Conservation (phyloP, 257 asterid species). For the Solanum rostratum region DNA sequence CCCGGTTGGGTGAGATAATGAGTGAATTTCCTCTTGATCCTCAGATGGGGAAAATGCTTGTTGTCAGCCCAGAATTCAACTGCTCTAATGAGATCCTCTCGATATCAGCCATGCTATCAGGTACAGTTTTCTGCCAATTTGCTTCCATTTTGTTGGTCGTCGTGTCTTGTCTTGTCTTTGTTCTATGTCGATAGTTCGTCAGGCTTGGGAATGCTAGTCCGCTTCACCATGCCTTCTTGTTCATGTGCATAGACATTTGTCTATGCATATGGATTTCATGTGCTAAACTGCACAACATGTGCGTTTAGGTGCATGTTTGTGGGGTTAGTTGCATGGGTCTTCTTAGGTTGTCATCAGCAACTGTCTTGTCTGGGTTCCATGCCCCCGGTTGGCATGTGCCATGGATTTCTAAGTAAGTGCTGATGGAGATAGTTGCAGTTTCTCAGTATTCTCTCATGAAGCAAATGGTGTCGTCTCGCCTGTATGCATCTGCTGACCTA, state of each 20-base stretch:
- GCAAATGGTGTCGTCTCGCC: conserved; percentile 99
- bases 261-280: conserved; percentile 28
- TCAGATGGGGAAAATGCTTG: conserved; percentile 95
- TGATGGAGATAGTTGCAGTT: conserved; percentile 99
- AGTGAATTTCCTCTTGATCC: conserved; percentile 96
- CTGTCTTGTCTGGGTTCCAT: conserved; percentile 78
- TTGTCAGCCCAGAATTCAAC: conserved; percentile 81
- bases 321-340: conserved; percentile 41
- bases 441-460: conserved; percentile 96
- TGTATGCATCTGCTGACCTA: conserved; percentile 99
- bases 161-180: conserved; percentile 15
- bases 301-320: conserved; percentile 26
- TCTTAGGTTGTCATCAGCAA: conserved; percentile 93
- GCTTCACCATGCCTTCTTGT: conserved; percentile 4
- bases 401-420: conserved; percentile 87
- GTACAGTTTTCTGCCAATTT: conserved; percentile 17
- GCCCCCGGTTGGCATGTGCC: conserved; percentile 85
- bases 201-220: conserved; percentile 6
- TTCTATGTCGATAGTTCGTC: not conserved
- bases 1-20: conserved; percentile 85
- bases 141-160: conserved; percentile 1
- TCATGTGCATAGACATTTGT: conserved; percentile 26
- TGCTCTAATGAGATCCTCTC: conserved; percentile 96
- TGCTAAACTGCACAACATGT: conserved; percentile 33
- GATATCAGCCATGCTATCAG: conserved; percentile 94